A percentile compares a stretch with the other conserved stretches of the same genome.
phyloP scores from a whole-genome alignment of 768 basidiomycete species.

The Pleurotus ostreatus region DNA sequence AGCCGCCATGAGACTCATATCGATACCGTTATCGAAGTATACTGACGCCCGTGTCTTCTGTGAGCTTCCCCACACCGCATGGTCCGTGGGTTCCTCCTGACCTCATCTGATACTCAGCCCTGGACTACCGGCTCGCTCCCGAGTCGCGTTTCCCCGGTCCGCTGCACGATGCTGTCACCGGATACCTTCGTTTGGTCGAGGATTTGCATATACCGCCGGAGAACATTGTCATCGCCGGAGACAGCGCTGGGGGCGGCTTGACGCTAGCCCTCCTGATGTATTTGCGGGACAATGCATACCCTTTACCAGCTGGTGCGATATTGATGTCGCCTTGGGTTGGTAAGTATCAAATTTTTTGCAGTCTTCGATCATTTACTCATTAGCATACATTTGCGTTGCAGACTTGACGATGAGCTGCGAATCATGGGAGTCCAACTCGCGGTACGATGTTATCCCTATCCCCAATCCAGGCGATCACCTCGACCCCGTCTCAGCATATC shows the following conservation, averaged over 20 bases:
- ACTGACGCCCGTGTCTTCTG: constrained; percentile 86
- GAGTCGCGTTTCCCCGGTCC: constrained; percentile 94
- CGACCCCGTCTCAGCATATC: constrained; percentile 91
- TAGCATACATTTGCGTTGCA: constrained; percentile 19
- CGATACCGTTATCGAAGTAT: constrained; percentile 86
- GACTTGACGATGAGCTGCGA: constrained; percentile 97
- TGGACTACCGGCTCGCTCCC: constrained; percentile 95
- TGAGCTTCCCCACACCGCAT: constrained; percentile 17
- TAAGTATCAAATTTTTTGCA: constrained; percentile 32
- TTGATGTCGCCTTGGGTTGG: constrained; percentile 96
- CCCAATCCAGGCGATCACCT: constrained; percentile 78
- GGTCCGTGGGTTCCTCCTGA: not conserved
- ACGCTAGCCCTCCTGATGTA: constrained; percentile 87
- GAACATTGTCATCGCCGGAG: constrained; percentile 86
- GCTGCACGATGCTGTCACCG: constrained; percentile 77
- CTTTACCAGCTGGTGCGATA: constrained; percentile 80
- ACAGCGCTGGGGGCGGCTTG: constrained; percentile 92
- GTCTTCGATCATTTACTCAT: constrained; percentile 3
- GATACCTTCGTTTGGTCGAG: constrained; percentile 82
- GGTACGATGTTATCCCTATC: constrained; percentile 78
- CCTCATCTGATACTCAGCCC: constrained; percentile 42
- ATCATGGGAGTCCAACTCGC: constrained; percentile 94
- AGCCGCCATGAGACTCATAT: constrained; percentile 84
- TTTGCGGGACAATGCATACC: constrained; percentile 86
- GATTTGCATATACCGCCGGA: constrained; percentile 89